Base-by-base conservation (phyloP, 305 asterid species). In the Ilex paraguariensis region DNA sequence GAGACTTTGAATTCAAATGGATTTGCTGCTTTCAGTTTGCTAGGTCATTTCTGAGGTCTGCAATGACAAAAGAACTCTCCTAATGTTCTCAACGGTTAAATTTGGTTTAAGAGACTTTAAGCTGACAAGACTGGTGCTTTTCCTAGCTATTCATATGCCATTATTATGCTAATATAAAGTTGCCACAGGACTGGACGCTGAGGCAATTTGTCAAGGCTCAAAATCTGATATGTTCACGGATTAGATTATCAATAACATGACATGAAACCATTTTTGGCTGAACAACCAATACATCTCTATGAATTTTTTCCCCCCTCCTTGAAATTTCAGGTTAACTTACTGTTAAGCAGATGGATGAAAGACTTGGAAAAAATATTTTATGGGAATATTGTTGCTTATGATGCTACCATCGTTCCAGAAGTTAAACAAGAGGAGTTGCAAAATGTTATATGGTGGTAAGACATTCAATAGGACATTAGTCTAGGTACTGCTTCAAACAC, bases 321-420 rank as follows among this genome's bases (percentile, higher is more conserved):
- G 49, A 53, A 57, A 62, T 67, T 71, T 61, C 87, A 90, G 96
- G 97, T 87, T 57, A 87, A 87, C 66, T 81, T 90, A 67, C 70
- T 90, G 68, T 71, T 90, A 65, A 62, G 59, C 31, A 87, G 79
- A 73, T 90, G 96, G 96, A 87, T 90, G 96, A 90, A 85, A 71
- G 92, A 87, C 73, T 65, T 90, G 85, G 97, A 90, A 73, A 87
- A 71, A 78, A 85, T 90, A 79, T 87, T 90, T 79, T 90, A 85
- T 60, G 96, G 96, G 66, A 87, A 85, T 65, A 69, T 90, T 63
- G 86, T 85, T 73, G 96, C 95, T 30, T 87, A 82, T 68, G 88
- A 90, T 79, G 83, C 84, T 70, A 90, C 95, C 70, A 54, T 81
- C 66, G 72, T 77, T 42, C 77, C 77, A 13, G 79, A 70, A 44